Evolutionary conservation across 1,139 yeast species (phyloP).

Genomic region (Groenewaldozyma auringiensis): DNA sequence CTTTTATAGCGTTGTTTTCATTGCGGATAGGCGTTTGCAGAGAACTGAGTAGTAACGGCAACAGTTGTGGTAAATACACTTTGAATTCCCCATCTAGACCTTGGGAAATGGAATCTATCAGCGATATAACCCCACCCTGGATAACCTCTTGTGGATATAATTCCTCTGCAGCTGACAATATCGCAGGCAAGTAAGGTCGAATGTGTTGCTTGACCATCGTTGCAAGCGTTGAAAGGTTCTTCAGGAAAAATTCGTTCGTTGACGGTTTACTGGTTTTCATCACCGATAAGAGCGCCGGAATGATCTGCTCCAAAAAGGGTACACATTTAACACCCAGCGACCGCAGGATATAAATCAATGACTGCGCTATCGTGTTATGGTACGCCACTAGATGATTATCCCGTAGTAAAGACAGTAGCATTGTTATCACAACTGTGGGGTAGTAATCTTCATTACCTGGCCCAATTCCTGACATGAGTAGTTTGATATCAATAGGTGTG

Average conservation of each 20-base stretch:
- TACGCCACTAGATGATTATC: constrained; percentile 81
- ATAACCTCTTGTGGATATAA: constrained; percentile 61
- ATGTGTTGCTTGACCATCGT: constrained; percentile 85
- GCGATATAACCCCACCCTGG: constrained; percentile 70
- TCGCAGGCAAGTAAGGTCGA: constrained; percentile 68
- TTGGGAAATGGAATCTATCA: constrained; percentile 76
- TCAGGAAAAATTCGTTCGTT: constrained; percentile 82
- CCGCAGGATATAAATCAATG: constrained; percentile 84
- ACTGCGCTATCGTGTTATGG: constrained; percentile 86
- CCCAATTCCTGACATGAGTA: constrained; percentile 88
- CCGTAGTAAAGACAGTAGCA: constrained; percentile 70
- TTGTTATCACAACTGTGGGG: constrained; percentile 89
- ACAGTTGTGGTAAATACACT: constrained; percentile 65
- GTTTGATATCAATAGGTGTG: constrained; percentile 82
- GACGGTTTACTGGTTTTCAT: constrained; percentile 80
- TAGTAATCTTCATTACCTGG: constrained; percentile 92
- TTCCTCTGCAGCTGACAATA: constrained; percentile 70
- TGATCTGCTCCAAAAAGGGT: constrained; percentile 73
- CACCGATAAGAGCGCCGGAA: constrained; percentile 80
- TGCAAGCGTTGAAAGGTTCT: constrained; percentile 74
- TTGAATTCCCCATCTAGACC: constrained; percentile 92
- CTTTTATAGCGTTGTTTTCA: constrained; percentile 66
- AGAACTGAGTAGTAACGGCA: constrained; percentile 68
- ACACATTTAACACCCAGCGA: constrained; percentile 85
- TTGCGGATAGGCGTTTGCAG: constrained; percentile 43